Percentiles rank a stretch among this genome's conserved stretches.
Conservation (phyloP, 352 stramenopile genomes). For the Phytophthora idaei region DNA sequence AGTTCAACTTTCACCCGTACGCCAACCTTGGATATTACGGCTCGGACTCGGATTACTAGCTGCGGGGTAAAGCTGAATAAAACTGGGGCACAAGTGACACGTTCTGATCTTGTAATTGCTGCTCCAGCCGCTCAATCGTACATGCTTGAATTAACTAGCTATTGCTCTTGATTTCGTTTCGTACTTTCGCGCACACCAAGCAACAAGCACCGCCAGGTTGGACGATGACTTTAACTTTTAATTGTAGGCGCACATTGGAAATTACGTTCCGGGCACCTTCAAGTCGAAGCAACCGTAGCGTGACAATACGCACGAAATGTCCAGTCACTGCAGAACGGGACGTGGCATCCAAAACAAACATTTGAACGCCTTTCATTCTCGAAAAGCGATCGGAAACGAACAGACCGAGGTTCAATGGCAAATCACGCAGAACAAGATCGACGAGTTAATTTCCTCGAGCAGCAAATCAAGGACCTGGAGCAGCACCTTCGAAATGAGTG, state of each 20-base stretch:
- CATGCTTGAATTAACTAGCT: no score
- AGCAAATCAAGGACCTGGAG: conserved; percentile 6
- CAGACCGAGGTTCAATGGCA: background rate
- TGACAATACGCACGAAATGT: background rate
- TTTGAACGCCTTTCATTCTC: background rate
- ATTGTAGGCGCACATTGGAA: no score
- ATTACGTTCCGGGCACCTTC: no score
- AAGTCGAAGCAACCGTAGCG: background rate
- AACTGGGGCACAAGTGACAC: background rate
- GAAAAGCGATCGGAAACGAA: background rate
- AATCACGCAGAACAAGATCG: background rate
- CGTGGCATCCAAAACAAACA: no score
- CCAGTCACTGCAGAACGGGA: no score
- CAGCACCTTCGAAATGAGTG: conserved; percentile 6
- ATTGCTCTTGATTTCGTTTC: no score
- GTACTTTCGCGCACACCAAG: no score
- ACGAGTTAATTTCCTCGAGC: conserved; percentile 3
- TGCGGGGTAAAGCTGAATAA: background rate
- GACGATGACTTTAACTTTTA: no score
- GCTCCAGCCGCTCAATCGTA: background rate
- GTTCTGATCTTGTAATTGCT: background rate
- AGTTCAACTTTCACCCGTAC: conserved; percentile 9
- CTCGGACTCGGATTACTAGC: conserved; percentile 25
- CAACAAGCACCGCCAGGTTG: no score
- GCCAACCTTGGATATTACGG: conserved; percentile 5